Conservation (phyloP, 1,284 basidiomycete genomes). For the Porogramme epimiltina region DNA sequence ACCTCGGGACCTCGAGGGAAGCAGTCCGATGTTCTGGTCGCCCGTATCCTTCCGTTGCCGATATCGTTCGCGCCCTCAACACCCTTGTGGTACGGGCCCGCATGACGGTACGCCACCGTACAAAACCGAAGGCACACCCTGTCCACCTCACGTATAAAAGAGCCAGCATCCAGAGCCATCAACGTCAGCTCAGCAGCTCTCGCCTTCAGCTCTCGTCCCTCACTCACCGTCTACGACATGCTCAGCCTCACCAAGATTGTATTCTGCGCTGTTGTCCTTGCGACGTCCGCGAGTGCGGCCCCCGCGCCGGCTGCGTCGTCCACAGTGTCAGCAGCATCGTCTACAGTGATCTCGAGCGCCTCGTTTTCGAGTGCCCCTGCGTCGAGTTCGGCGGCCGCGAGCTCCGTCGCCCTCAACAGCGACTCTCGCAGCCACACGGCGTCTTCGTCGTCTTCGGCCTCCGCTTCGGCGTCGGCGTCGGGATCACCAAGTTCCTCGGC, state of each 20-base stretch:
- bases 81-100: too few species aligned
- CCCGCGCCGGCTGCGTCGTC: constrained; percentile 13
- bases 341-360: constrained; percentile 3
- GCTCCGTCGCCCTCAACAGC: not conserved
- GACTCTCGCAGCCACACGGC: constrained; percentile 7
- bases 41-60: too few species aligned
- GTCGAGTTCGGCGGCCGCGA: not conserved
- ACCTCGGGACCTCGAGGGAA: too few species aligned
- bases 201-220: not conserved
- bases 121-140: too few species aligned
- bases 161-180: too few species aligned
- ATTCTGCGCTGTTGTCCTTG: constrained; percentile 22
- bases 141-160: constrained; percentile 12
- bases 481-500: constrained; percentile 5
- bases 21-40: too few species aligned
- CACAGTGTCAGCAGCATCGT: not conserved
- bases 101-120: too few species aligned
- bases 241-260: constrained; percentile 23
- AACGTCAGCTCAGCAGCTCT: constrained; percentile 22
- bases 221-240: constrained; percentile 11
- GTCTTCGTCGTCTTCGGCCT: not conserved
- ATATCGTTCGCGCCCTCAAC: too few species aligned
- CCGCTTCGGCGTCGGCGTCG: not conserved
- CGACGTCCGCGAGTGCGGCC: constrained; percentile 15
- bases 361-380: constrained; percentile 11